A percentile compares a stretch with the other conserved stretches of the same genome.
Evolutionary conservation across 2,329 filamentous ascomycete genomes (phyloP).

Genomic region (Trichophyton mentagrophytes): DNA sequence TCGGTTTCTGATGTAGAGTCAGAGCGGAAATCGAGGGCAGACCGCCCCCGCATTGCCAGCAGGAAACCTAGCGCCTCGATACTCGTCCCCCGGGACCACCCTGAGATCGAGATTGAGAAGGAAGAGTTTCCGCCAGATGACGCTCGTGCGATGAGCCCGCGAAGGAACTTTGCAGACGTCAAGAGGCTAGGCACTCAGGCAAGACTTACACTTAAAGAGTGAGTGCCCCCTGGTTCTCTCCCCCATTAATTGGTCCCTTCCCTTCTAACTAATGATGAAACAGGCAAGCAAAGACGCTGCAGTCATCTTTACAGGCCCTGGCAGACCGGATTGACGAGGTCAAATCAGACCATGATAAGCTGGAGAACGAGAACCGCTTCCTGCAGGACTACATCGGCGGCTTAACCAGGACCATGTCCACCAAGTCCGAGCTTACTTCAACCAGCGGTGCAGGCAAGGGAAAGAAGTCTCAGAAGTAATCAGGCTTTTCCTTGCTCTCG

Average conservation of each 20-base stretch:
- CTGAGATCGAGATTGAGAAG: constrained; percentile 58
- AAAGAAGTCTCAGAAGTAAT: constrained; percentile 32
- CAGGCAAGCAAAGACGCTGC: constrained; percentile 77
- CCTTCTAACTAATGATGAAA: not conserved
- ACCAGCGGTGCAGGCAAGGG: constrained; percentile 36
- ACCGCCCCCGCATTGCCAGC: constrained; percentile 56
- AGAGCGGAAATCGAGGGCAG: constrained; percentile 33
- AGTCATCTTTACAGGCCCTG: constrained; percentile 77
- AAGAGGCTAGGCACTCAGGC: constrained; percentile 77
- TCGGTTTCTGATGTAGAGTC: constrained; percentile 37
- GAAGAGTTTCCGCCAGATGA: constrained; percentile 74
- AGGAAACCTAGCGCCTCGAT: constrained; percentile 72
- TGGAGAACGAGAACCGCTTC: constrained; percentile 94
- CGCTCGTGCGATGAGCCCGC: constrained; percentile 85
- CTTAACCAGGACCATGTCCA: constrained; percentile 61
- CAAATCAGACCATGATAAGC: constrained; percentile 86
- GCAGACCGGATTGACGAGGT: constrained; percentile 92
- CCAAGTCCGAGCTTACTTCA: constrained; percentile 43
- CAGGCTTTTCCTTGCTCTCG: too few relatives aligned
- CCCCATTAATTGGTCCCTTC: not conserved
- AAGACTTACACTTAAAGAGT: constrained; percentile 51
- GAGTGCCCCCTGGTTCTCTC: constrained; percentile 22
- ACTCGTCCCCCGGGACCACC: constrained; percentile 65
- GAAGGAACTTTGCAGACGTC: constrained; percentile 79
- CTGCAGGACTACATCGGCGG: constrained; percentile 96